phyloP scores from a whole-genome alignment of 1,139 yeast genomes.

The Saccharomyces pastorianus region DNA sequence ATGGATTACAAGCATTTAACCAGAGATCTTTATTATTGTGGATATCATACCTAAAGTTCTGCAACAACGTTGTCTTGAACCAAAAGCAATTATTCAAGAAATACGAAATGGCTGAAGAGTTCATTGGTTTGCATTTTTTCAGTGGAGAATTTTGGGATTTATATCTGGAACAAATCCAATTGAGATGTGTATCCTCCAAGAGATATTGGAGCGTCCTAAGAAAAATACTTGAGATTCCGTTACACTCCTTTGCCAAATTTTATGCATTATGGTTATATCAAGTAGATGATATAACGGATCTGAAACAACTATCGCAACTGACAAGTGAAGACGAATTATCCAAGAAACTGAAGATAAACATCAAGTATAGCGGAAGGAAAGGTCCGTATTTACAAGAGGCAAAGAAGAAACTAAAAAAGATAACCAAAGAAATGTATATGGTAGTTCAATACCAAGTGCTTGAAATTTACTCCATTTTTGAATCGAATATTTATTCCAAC shows the following conservation, averaged over 20 bases:
- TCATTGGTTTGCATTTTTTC: constrained; percentile 67
- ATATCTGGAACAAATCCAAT: constrained; percentile 50
- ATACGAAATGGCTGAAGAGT: constrained; percentile 55
- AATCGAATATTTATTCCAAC: constrained; percentile 22
- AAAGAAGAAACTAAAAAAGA: constrained; percentile 23
- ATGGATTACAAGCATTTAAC: constrained; percentile 39
- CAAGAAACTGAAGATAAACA: constrained; percentile 30
- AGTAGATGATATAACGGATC: constrained; percentile 30
- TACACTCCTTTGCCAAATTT: constrained; percentile 65
- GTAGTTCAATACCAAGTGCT: constrained; percentile 27
- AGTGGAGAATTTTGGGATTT: constrained; percentile 68
- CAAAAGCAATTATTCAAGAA: constrained; percentile 34
- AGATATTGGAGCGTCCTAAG: constrained; percentile 45
- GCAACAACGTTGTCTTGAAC: constrained; percentile 36
- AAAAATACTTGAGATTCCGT: constrained; percentile 59
- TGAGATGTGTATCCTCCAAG: constrained; percentile 35
- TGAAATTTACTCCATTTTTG: constrained; percentile 27
- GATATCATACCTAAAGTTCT: constrained; percentile 56
- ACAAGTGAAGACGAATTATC: constrained; percentile 25
- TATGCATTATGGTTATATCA: constrained; percentile 40
- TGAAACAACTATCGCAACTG: constrained; percentile 27
- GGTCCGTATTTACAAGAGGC: constrained; percentile 27
- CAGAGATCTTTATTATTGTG: constrained; percentile 55
- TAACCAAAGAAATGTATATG: constrained; percentile 29
- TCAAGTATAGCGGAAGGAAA: constrained; percentile 18